Percentiles rank a stretch among this genome's conserved stretches.
Evolutionary conservation across 2,329 filamentous ascomycete genomes (phyloP).

Genomic region (Xylariaceae sp.): DNA sequence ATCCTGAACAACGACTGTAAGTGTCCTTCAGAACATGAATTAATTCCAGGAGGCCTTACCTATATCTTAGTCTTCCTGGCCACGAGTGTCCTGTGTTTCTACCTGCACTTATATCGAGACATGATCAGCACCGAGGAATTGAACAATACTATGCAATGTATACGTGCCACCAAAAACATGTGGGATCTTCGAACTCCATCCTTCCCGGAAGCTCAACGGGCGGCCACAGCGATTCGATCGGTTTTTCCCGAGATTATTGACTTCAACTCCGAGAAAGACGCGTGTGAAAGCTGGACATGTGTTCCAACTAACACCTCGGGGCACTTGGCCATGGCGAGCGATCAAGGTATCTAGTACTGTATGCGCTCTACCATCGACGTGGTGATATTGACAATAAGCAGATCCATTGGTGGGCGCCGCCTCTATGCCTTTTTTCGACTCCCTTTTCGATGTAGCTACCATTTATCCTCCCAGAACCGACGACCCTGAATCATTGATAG

Average conservation of each 20-base stretch:
- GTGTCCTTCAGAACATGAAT: no score
- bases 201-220: conserved; percentile 12
- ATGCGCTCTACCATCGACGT: no score
- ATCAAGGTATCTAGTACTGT: conserved; percentile 9
- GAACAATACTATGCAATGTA: conserved; percentile 11
- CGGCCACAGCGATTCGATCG: conserved; percentile 13
- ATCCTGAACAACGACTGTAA: conserved; percentile 15
- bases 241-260: conserved; percentile 12
- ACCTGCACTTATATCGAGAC: conserved; percentile 14
- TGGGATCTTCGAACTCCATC: conserved; percentile 5
- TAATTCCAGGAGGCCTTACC: no score
- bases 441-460: neutral
- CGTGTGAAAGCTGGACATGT: conserved; percentile 7
- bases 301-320: conserved; percentile 6
- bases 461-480: neutral
- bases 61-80: conserved; percentile 14
- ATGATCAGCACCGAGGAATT: conserved; percentile 10
- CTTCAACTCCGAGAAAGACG: conserved; percentile 5
- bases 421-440: neutral
- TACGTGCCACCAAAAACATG: conserved; percentile 11
- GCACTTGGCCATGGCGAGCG: neutral
- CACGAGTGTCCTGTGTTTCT: conserved; percentile 16
- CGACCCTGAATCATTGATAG: neutral
- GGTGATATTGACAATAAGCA: no score
- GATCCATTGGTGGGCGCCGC: neutral